These are phyloP conservation scores for Penicilliopsis zonata DNA, from an alignment of 495 filamentous ascomycete genomes.

Conservation along the genomic window DNA sequence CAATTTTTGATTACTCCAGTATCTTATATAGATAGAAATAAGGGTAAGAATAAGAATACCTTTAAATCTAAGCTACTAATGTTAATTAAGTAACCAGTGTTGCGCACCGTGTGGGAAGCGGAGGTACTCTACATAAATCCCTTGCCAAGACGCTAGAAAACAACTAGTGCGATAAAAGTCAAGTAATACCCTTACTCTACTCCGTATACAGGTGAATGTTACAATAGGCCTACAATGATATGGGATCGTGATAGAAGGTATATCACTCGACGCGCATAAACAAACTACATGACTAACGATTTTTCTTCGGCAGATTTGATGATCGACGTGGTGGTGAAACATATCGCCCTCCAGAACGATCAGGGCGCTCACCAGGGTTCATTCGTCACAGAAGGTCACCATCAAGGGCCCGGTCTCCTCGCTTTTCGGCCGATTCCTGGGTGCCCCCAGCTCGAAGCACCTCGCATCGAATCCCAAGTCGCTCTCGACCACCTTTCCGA, in stretches of 20 bases:
- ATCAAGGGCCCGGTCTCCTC: slow-evolving; percentile 26
- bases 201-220: no score
- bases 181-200: no score
- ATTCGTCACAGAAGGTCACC: slow-evolving; percentile 28
- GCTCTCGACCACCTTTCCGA: slow-evolving; percentile 27
- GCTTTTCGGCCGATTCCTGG: slow-evolving; percentile 36
- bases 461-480: slow-evolving; percentile 29
- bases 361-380: slow-evolving; percentile 23
- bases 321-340: slow-evolving; percentile 42
- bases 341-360: slow-evolving; percentile 35
- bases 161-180: not conserved
- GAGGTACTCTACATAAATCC: not conserved
- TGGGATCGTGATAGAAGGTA: slow-evolving; percentile 39
- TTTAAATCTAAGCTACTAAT: not conserved
- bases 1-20: no score
- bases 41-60: no score
- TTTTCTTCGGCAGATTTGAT: slow-evolving; percentile 28
- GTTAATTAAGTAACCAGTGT: not conserved
- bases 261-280: slow-evolving; percentile 2
- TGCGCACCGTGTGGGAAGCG: not conserved
- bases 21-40: no score
- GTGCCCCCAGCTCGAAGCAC: slow-evolving; percentile 25
- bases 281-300: not conserved
- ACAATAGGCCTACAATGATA: slow-evolving; percentile 24
- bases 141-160: not conserved